phyloP scores from a whole-genome alignment of 108 stramenopile species.

The Cyclotella sp. region DNA sequence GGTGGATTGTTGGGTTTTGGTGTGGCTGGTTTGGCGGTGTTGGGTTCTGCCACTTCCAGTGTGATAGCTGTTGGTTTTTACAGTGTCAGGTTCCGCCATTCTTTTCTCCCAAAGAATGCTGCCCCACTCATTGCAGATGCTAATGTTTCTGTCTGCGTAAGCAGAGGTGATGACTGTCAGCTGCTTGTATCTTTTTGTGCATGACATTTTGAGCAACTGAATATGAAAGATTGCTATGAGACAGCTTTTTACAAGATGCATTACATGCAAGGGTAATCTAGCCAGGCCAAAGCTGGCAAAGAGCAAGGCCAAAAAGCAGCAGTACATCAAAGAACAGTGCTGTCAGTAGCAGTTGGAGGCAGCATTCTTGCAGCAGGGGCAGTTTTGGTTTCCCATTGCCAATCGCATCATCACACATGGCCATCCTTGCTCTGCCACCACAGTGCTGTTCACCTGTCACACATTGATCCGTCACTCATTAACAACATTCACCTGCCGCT shows the following conservation, averaged over 20 bases:
- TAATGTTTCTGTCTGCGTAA: slow-evolving; percentile 1
- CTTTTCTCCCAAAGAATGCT: neutral
- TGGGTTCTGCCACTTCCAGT: no score
- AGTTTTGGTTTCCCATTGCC: neutral
- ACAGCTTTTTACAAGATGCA: neutral
- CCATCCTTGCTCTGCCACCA: slow-evolving; percentile 44
- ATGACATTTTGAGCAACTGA: slow-evolving; percentile 3
- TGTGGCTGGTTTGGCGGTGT: no score
- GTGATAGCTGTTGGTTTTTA: no score
- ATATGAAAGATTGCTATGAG: neutral
- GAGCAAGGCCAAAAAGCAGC: neutral
- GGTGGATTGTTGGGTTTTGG: no score
- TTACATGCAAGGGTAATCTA: neutral
- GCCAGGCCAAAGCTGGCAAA: neutral
- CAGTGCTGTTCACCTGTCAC: slow-evolving; percentile 39
- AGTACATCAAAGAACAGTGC: neutral
- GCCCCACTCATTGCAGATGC: neutral
- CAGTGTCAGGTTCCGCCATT: no score
- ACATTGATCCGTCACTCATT: slow-evolving; percentile 13
- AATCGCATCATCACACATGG: slow-evolving; percentile 40
- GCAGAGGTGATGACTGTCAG: slow-evolving; percentile 8
- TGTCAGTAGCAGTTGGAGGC: neutral
- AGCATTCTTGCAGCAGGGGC: no score
- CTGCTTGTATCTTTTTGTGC: slow-evolving; percentile 9
- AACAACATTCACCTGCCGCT: slow-evolving; percentile 21